Evolutionary conservation across 1,284 basidiomycete species (phyloP).

Genomic region (Trametes hirsuta): DNA sequence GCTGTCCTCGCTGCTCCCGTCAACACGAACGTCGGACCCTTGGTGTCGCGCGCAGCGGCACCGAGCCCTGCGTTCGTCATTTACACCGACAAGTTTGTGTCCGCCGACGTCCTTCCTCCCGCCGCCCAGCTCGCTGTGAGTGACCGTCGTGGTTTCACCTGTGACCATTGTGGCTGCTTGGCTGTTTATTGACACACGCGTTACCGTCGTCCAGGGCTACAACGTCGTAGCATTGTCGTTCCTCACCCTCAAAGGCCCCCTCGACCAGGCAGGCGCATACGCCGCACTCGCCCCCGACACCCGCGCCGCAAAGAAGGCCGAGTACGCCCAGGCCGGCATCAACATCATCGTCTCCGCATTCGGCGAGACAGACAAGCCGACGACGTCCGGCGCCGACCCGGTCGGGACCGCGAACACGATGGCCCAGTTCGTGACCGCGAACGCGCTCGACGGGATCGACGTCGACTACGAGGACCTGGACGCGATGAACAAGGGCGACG

Average conservation of each 20-base stretch:
- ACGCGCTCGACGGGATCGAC: slow-evolving; percentile 54
- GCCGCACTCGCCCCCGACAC: slow-evolving; percentile 16
- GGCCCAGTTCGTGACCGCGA: slow-evolving; percentile 40
- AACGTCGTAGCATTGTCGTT: slow-evolving; percentile 19
- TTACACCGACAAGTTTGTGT: slow-evolving; percentile 19
- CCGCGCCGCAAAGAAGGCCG: slow-evolving; percentile 41
- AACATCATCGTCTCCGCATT: slow-evolving; percentile 51
- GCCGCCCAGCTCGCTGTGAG: slow-evolving; percentile 8
- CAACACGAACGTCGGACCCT: slow-evolving; percentile 1
- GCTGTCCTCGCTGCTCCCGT: slow-evolving; percentile 15
- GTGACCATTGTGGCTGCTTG: not conserved
- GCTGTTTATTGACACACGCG: not conserved
- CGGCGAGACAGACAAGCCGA: slow-evolving; percentile 54
- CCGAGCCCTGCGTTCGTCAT: slow-evolving; percentile 21
- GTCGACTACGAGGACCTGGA: slow-evolving; percentile 59
- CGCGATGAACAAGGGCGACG: slow-evolving; percentile 43
- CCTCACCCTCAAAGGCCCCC: slow-evolving; percentile 10
- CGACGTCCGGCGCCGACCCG: slow-evolving; percentile 45
- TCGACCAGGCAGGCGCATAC: slow-evolving; percentile 14
- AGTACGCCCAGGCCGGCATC: slow-evolving; percentile 49
- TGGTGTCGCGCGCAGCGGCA: slow-evolving; percentile 5
- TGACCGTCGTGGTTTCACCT: not conserved
- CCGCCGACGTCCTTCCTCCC: slow-evolving; percentile 14
- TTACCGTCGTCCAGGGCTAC: slow-evolving; percentile 3
- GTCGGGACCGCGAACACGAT: slow-evolving; percentile 46